phyloP scores from a whole-genome alignment of 768 basidiomycete species.

The Kwoniella dejecticola region DNA sequence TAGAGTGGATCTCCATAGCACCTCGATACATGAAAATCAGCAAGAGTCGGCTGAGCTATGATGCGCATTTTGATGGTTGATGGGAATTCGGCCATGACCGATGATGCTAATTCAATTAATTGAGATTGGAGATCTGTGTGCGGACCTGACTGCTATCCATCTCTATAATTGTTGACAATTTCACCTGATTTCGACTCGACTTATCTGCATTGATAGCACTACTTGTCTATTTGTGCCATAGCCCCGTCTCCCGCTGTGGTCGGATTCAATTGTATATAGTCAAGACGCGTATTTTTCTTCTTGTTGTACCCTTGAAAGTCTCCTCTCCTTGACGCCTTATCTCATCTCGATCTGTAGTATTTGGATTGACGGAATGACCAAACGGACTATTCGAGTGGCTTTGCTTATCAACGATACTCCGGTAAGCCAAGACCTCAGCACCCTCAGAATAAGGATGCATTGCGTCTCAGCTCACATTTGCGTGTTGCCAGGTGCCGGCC shows the following conservation, averaged over 20 bases:
- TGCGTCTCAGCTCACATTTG: not conserved
- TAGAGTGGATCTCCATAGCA: too few species aligned
- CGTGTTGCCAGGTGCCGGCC: conserved; percentile 26
- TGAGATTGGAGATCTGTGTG: not conserved
- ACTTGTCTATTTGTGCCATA: not conserved
- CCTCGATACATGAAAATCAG: too few species aligned
- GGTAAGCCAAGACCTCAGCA: conserved; percentile 26
- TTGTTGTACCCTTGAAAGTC: too few species aligned
- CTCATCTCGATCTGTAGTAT: too few species aligned
- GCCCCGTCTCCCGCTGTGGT: too few species aligned
- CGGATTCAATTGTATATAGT: not conserved
- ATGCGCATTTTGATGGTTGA: not conserved
- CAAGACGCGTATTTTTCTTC: too few species aligned
- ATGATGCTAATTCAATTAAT: not conserved
- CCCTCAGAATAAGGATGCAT: not conserved
- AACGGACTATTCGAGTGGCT: conserved; percentile 42
- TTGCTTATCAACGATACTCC: conserved; percentile 53
- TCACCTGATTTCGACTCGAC: not conserved
- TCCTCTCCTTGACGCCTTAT: too few species aligned
- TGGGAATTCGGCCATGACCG: too few species aligned
- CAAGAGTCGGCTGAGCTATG: too few species aligned
- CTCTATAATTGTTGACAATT: not conserved
- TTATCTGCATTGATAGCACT: too few species aligned
- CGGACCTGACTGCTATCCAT: not conserved
- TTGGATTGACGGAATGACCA: conserved; percentile 19